Base-by-base conservation (phyloP, 2,329 filamentous ascomycete species). In the Trichoderma harzianum region DNA sequence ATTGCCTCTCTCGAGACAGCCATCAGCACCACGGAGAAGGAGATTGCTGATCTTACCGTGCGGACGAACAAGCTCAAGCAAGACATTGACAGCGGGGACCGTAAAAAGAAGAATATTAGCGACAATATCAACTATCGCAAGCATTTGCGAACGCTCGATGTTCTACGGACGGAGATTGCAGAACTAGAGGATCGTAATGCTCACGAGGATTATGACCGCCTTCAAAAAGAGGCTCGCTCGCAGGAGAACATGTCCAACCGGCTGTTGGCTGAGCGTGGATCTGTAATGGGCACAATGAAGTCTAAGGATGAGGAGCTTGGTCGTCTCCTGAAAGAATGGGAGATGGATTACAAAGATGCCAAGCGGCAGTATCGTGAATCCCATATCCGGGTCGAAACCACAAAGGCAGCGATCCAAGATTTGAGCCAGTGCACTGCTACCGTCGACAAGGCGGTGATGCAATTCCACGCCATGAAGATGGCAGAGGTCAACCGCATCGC, bases 381-480 rank as follows among this genome's bases (percentile, higher is more conserved):
- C 7, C 93, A 97, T 80, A 94, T 98, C 83, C 92, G 92, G 76
- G 93, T 97, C 1, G 93, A 91, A 83, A 97, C 95, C 0, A 98
- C 94, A 63, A 97, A 95, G 81, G 95, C 95, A 4, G 95, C 94
- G 3, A 93, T 97, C 69, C 94, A 97, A 71, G 96, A 99, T 79
- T 85, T 99, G 43, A 92, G 88, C 7, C 92, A 93, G 53, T 98
- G 97, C 79, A 87, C 90, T 57, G 87, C 89, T 11, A 96, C 96
- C 8, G 87, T 99, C 14, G 95, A 98, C 84, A 94, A 96, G 78
- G 97, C 96, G 61, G 97, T 99, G 78, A 98, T 99, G 93, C 93
- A 93, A 78, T 99, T 95, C 79, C 96, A 99, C 83, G 88, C 91
- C 34, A 85, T 97, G 79, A 99, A 99, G 85, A 99, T 99, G 96